These are phyloP conservation scores for Dactylonectria estremocensis DNA, from an alignment of 2,329 filamentous ascomycete genomes.

Conservation along the genomic window DNA sequence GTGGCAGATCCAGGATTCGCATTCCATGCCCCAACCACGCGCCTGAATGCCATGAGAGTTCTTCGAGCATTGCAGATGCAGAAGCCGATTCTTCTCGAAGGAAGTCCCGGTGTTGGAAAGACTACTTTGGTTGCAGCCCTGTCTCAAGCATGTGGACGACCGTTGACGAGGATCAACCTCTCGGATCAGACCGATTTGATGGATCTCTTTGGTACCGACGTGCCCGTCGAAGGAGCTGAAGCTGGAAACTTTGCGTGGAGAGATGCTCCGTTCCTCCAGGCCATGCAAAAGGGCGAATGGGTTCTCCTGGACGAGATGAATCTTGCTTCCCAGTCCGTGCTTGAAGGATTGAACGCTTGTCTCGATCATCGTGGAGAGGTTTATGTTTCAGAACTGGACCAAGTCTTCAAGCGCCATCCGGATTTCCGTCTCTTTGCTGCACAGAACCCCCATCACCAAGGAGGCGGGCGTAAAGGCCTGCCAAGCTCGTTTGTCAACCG, in stretches of 20 bases:
- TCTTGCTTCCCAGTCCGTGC: slow-evolving; percentile 93
- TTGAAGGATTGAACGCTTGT: slow-evolving; percentile 97
- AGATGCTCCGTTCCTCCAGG: slow-evolving; percentile 93
- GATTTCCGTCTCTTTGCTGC: slow-evolving; percentile 96
- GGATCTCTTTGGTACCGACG: slow-evolving; percentile 97
- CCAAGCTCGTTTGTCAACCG: slow-evolving; percentile 98
- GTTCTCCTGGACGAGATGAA: slow-evolving; percentile 99
- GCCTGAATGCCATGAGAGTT: slow-evolving; percentile 90
- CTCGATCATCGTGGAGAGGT: slow-evolving; percentile 96
- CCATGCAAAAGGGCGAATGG: slow-evolving; percentile 98
- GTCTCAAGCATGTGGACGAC: slow-evolving; percentile 83
- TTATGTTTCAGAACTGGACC: slow-evolving; percentile 94
- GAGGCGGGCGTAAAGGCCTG: slow-evolving; percentile 93
- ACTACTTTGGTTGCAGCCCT: slow-evolving; percentile 92
- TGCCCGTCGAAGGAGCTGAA: slow-evolving; percentile 92
- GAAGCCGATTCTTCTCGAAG: slow-evolving; percentile 95
- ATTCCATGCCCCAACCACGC: slow-evolving; percentile 91
- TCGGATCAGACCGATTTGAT: slow-evolving; percentile 98
- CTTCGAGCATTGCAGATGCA: slow-evolving; percentile 88
- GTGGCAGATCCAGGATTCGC: slow-evolving; percentile 62
- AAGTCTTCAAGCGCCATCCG: slow-evolving; percentile 90
- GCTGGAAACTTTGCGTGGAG: slow-evolving; percentile 95
- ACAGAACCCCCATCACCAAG: slow-evolving; percentile 98
- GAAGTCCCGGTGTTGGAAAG: slow-evolving; percentile 98
- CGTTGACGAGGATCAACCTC: slow-evolving; percentile 93